Evolutionary conservation across 108 stramenopile species (phyloP).

Genomic region (Nitzschia palea): DNA sequence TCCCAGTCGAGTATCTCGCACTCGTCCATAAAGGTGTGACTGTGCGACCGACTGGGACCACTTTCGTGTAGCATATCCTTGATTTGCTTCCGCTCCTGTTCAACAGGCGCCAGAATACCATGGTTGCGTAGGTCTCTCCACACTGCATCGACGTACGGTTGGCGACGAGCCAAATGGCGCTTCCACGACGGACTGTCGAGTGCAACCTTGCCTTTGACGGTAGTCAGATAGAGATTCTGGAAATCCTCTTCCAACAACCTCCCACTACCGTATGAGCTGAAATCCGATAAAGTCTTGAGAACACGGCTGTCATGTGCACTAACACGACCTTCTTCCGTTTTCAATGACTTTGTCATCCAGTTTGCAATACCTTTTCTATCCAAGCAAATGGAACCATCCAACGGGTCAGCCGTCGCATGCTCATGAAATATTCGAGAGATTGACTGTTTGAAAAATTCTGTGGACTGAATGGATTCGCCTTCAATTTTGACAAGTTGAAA

Average conservation of each 20-base stretch:
- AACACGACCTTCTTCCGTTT: constrained; percentile 27
- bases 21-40: constrained; percentile 57
- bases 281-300: constrained; percentile 46
- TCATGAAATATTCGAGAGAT: constrained; percentile 55
- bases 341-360: constrained; percentile 73
- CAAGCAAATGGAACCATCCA: constrained; percentile 23
- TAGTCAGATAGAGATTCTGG: constrained; percentile 50
- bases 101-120: constrained; percentile 63
- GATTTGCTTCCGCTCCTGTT: constrained; percentile 44
- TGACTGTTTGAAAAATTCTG: constrained; percentile 57
- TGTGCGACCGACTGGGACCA: background rate
- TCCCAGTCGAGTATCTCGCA: constrained; percentile 71
- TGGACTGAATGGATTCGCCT: constrained; percentile 15
- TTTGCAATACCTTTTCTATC: constrained; percentile 36
- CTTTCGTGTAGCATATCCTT: constrained; percentile 32
- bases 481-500: constrained; percentile 43
- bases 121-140: constrained; percentile 80
- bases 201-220: constrained; percentile 28
- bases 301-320: constrained; percentile 64
- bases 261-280: constrained; percentile 58
- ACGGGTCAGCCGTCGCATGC: constrained; percentile 37
- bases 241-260: constrained; percentile 55
- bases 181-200: background rate
- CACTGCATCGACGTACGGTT: constrained; percentile 41
- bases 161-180: constrained; percentile 23